Base-by-base conservation (phyloP, 108 stramenopile genomes). In the Cyclotella choctawhatcheeana region DNA sequence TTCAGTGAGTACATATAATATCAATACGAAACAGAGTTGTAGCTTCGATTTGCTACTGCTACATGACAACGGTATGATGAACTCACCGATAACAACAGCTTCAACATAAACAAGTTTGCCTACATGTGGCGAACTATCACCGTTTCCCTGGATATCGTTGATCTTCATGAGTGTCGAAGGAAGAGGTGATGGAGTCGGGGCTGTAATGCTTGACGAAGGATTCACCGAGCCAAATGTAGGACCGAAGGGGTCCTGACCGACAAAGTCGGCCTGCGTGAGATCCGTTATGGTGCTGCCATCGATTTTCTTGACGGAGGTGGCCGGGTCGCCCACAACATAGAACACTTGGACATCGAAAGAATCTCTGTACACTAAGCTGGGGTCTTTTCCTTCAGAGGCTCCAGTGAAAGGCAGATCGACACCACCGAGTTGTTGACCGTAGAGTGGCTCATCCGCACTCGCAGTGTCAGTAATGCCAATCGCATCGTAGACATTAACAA, bases 1-100 rank as follows among this genome's bases (percentile, higher is more conserved):
- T 17, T 26, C 44, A 21, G 3, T 20, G 25, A 20, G 17, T 21
- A 60, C 13, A 35, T n/a, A n/a, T n/a, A n/a, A n/a, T n/a, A n/a
- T n/a, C n/a, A n/a, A n/a, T n/a, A n/a, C n/a, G n/a, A n/a, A n/a
- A n/a, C n/a, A n/a, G n/a, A n/a, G n/a, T n/a, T n/a, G n/a, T n/a
- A n/a, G n/a, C n/a, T n/a, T n/a, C n/a, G n/a, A n/a, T n/a, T n/a
- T n/a, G n/a, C n/a, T n/a, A n/a, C n/a, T n/a, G n/a, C n/a, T n/a
- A n/a, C n/a, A n/a, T n/a, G n/a, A n/a, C n/a, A n/a, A n/a, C n/a
- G n/a, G n/a, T n/a, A n/a, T n/a, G n/a, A n/a, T n/a, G n/a, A 60
- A 27, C 61, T 26, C 37, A 64, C 63, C 63, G 2, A 64, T 17
- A 1, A 64, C 63, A 48, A 64, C 47, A n/a, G 47, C 8, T 48